Evolutionary conservation across 768 basidiomycete species (phyloP).

Genomic region (Tremella yokohamensis): DNA sequence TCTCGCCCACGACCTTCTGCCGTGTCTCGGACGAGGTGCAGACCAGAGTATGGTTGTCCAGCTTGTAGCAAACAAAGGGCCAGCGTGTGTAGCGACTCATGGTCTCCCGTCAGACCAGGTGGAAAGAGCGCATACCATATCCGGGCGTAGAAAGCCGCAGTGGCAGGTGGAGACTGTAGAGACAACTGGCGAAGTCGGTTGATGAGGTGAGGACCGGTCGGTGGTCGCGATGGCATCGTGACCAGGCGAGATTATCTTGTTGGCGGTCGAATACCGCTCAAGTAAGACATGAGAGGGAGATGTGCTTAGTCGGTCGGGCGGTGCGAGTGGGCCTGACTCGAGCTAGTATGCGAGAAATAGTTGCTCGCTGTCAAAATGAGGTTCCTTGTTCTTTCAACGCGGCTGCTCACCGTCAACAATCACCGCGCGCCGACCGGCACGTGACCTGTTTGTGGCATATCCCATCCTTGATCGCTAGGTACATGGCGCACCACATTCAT

Average conservation of each 20-base stretch:
- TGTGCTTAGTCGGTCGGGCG: not conserved
- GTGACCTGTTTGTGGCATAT: too few relatives aligned
- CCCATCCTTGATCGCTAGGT: too few relatives aligned
- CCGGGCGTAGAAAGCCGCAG: slow-evolving; percentile 40
- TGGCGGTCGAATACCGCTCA: not conserved
- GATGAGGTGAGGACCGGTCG: slow-evolving; percentile 16
- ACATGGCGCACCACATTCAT: too few relatives aligned
- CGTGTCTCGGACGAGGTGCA: slow-evolving; percentile 34
- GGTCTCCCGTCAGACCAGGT: slow-evolving; percentile 18
- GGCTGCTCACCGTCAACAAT: too few relatives aligned
- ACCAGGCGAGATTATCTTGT: not conserved
- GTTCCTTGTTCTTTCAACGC: too few relatives aligned
- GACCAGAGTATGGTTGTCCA: slow-evolving; percentile 33
- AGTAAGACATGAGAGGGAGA: not conserved
- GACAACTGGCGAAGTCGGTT: slow-evolving; percentile 33
- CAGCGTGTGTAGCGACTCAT: slow-evolving; percentile 37
- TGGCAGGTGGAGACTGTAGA: slow-evolving; percentile 22
- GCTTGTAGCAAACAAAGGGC: slow-evolving; percentile 35
- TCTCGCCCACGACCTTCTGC: slow-evolving; percentile 23
- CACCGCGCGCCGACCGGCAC: too few relatives aligned
- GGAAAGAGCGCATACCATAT: slow-evolving; percentile 30
- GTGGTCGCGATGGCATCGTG: not conserved
- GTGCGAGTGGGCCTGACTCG: not conserved
- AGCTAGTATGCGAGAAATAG: not conserved
- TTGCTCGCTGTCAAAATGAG: too few relatives aligned